phyloP scores from a whole-genome alignment of 345 rosid species.

The Nephelium lappaceum region DNA sequence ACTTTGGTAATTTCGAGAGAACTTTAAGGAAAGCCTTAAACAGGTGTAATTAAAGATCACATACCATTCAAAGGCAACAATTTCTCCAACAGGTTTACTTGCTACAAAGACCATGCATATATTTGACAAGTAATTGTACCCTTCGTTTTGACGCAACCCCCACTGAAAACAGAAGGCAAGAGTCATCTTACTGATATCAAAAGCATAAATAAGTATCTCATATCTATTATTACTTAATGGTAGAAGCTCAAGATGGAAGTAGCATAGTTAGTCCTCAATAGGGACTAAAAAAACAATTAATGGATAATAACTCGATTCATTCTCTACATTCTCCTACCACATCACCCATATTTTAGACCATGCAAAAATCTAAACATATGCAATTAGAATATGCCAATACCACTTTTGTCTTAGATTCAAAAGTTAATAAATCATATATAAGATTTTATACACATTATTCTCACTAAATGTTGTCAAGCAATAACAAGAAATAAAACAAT shows the following conservation, averaged over 20 bases:
- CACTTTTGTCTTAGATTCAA: background rate
- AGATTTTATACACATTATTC: background rate
- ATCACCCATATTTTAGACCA: background rate
- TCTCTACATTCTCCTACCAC: background rate
- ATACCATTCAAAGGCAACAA: conserved; percentile 83
- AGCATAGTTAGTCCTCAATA: background rate
- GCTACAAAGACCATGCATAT: conserved; percentile 82
- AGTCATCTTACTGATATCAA: background rate
- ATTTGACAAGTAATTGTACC: conserved; percentile 78
- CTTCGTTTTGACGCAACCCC: conserved; percentile 66
- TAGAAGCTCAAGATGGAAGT: background rate
- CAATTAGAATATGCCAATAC: background rate
- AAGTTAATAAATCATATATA: background rate
- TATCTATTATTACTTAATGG: background rate
- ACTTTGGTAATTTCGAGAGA: background rate
- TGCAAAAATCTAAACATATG: background rate
- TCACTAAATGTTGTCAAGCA: background rate
- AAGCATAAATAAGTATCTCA: background rate
- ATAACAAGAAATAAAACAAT: background rate
- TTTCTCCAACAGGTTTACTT: conserved; percentile 66
- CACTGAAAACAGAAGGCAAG: conserved; percentile 39
- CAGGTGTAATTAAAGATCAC: background rate
- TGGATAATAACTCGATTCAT: background rate
- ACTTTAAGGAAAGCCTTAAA: background rate
- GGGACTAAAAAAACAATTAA: background rate